phyloP scores from a whole-genome alignment of 73 alveolate species.

The Tetrahymena elliotti region DNA sequence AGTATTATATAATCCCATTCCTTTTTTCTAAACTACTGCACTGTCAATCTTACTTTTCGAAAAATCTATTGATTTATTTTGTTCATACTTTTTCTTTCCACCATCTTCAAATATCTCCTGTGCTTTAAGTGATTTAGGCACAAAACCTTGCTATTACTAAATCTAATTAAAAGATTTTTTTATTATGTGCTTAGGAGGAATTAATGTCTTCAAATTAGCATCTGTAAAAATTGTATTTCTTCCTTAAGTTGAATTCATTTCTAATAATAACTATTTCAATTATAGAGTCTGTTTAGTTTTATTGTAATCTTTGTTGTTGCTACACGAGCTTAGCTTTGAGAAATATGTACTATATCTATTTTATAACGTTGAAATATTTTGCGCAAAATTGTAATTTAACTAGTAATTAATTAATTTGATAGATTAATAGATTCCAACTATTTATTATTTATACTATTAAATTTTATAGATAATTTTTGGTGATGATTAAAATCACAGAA shows the following conservation, averaged over 20 bases:
- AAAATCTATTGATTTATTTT: background rate
- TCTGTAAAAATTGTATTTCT: background rate
- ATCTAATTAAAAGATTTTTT: background rate
- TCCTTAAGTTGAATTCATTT: background rate
- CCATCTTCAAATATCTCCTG: background rate
- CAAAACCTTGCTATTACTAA: background rate
- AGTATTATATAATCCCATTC: background rate
- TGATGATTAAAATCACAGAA: background rate
- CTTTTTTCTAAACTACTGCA: background rate
- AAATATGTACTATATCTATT: background rate
- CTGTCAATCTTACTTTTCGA: background rate
- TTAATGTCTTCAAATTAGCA: background rate
- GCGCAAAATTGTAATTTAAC: background rate
- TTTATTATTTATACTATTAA: background rate
- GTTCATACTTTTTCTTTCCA: background rate
- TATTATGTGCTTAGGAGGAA: background rate
- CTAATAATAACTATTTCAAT: background rate
- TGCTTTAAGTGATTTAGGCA: background rate
- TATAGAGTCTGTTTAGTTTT: background rate
- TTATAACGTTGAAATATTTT: background rate
- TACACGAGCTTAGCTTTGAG: background rate
- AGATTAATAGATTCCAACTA: background rate
- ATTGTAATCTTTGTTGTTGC: background rate
- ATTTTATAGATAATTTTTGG: background rate
- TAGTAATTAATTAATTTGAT: background rate